Evolutionary conservation across 495 filamentous ascomycete species (phyloP), one percentile per base, ranked within the genome.

Genomic region (Thermothielavioides terrestris): DNA sequence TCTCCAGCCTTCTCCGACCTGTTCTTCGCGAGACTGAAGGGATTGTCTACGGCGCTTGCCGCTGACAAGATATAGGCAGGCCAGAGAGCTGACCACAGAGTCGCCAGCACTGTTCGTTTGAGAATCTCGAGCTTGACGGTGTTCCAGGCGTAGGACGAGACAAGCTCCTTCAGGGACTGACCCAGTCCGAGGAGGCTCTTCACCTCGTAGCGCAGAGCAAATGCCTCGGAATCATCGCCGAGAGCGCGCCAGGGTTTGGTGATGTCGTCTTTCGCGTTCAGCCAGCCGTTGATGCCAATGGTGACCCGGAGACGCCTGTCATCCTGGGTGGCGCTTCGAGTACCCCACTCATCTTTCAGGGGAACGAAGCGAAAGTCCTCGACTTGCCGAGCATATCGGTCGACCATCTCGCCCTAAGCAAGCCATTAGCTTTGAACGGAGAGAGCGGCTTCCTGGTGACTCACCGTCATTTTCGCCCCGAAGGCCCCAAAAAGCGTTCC

Each of bases 401-500:
- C 86, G 66, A 92, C 82, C 76, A 89, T 85, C 51, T 82, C 73
- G 5, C 88, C 72, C 63, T 66, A 12, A 25, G 10, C 15, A 39
- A 1, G 15, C 26, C 27, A 21, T 53, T 34, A 54, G 42, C 39
- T 20, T n/a, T n/a, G 6, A 43, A 26, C 0, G 14, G 1, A 34
- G 10, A 4, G 9, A 18, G 36, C 8, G 25, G 6, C 0, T 12
- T 12, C 1, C 20, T 1, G 1, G 4, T 20, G 22, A 36, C 58
- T 50, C 42, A 67, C 84, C 21, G 88, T 94, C 89, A 94, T 94
- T 31, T 79, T 77, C 0, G 83, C 89, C 0, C 89, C 89, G 50
- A 91, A 91, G 0, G 88, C 89, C 1, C 89, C 89, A 61, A 95
- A 95, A 0, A 95, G 65, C 9, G 86, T 80, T 2, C 89, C 89